Base-by-base conservation (phyloP, 768 basidiomycete genomes). In the Ramaria sp. region DNA sequence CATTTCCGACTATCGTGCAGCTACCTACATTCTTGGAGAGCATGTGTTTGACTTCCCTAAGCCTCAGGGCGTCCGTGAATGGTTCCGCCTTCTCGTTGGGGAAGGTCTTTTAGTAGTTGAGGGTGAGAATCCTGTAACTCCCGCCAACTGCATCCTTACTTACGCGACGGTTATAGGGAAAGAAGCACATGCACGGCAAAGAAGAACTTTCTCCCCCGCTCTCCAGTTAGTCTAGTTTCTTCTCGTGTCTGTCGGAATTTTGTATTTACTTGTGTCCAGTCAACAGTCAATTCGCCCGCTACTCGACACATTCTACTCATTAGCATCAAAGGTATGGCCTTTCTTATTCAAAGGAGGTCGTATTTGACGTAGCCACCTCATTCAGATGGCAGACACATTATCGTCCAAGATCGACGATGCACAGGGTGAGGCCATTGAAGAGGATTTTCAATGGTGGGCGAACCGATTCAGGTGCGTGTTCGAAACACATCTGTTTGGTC, bases 41-140 rank as follows among this genome's bases (percentile, higher is more conserved):
- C 75, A 72, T 12, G 72, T 75, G 0, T 83, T 83, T 63, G 69
- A 68, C 37, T 83, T 84, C 61, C 82, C 82, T 3, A 84, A 84
- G 66, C 79, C 82, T 9, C 67, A 71, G 49, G 82, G 83, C 22
- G 82, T 82, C 19, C 74, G 82, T 59, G 76, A 75, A 15, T 84
- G 83, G 83, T 84, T 84, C 63, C 73, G 73, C 57, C 76, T 76
- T 33, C 75, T 81, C 1, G 71, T 82, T 6, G 83, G 83, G 12
- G 75, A 82, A 66, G 82, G 83, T 20, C 78, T 84, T 56, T 76
- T 84, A 22, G 83, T 80, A 78, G 73, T 82, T 11, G 83, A 84
- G 77, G 83, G 82, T 78, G 52, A 43, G 47, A 7, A 15, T 17
- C 5, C 5, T 53, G 10, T 19, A 22, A 22, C 37, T 51, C 45